phyloP scores from a whole-genome alignment of 345 rosid species.

The Cardiospermum halicacabum region DNA sequence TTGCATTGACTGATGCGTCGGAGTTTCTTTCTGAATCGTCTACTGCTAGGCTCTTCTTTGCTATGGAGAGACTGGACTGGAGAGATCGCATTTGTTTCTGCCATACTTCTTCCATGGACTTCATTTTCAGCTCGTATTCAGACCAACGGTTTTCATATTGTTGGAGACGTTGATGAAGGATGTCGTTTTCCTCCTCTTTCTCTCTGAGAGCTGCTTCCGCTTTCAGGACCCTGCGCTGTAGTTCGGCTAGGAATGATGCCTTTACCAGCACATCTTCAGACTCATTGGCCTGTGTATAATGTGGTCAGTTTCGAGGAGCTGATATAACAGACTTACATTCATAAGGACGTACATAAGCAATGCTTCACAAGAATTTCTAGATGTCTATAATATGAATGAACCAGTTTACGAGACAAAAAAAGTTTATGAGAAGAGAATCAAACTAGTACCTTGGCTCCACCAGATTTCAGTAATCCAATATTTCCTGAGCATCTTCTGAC shows the following conservation, averaged over 20 bases:
- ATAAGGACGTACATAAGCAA: background rate
- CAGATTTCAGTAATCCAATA: slow-evolving; percentile 53
- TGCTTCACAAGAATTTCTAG: background rate
- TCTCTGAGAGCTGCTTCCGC: slow-evolving; percentile 83
- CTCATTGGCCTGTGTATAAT: slow-evolving; percentile 46
- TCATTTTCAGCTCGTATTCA: slow-evolving; percentile 92
- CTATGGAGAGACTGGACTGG: slow-evolving; percentile 94
- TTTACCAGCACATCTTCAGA: slow-evolving; percentile 83
- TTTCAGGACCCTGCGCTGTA: slow-evolving; percentile 87
- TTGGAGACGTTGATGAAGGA: slow-evolving; percentile 87
- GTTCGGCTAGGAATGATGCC: slow-evolving; percentile 80
- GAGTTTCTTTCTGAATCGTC: slow-evolving; percentile 86
- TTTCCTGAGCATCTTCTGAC: slow-evolving; percentile 92
- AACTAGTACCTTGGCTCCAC: slow-evolving; percentile 45
- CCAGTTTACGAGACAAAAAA: background rate
- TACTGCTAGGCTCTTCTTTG: slow-evolving; percentile 87
- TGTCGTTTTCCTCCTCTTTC: slow-evolving; percentile 96
- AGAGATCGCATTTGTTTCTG: slow-evolving; percentile 98
- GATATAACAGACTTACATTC: background rate
- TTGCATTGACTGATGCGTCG: slow-evolving; percentile 82
- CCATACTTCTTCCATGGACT: slow-evolving; percentile 99
- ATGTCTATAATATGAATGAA: background rate
- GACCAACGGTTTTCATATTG: slow-evolving; percentile 98
- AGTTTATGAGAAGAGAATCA: background rate
- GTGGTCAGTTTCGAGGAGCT: background rate